Base-by-base conservation (phyloP, 371 early-diverging fungal genomes). In the Saksenaea oblongispora region DNA sequence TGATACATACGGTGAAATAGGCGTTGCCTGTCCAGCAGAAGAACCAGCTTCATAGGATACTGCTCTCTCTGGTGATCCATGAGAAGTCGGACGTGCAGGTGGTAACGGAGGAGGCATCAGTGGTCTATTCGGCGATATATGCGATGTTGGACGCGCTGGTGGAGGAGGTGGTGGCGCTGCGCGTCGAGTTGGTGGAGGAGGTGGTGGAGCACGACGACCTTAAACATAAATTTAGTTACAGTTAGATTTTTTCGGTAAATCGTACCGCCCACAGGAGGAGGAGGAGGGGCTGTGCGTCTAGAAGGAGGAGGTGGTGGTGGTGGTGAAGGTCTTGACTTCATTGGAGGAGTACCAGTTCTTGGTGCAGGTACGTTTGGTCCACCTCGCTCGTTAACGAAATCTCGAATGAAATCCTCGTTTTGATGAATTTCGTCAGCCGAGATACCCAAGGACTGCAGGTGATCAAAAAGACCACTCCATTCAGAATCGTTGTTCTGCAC, bases 401-500 rank as follows among this genome's bases (percentile, higher is more conserved):
- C 72, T 59, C 76, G 71, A 36, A 82, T 82, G 56, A 82, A 82
- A 42, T 74, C 82, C 39, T 74, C 66, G 39, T 82, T 79, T 53
- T 77, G 65, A 34, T 72, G 64, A 31, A 82, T 71, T 47, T 79
- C 78, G 42, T 78, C 69, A 18, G 79, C 64, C 10, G 79, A 78
- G 24, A 82, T 75, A 34, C 82, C 82, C 3, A 82, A 63, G 28
- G 74, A 73, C 35, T 76, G 70, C 35, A 82, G 65, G 58, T 82
- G 75, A 61, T 82, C 79, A 61, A 79, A 82, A 7, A 81, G 31
- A 34, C 86, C 85, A 66, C 90, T 89, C 93, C 95, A 95, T 66
- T 91, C 91, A 61, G 89, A 87, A 47, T 91, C 92, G 55, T 88
- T 88, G 66, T 93, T 91, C 59, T 91, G 86, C 60, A 90, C 90